These are phyloP conservation scores for Mycosphaerella sp. DNA, from an alignment of 2,329 filamentous ascomycete species.

Conservation along the genomic window DNA sequence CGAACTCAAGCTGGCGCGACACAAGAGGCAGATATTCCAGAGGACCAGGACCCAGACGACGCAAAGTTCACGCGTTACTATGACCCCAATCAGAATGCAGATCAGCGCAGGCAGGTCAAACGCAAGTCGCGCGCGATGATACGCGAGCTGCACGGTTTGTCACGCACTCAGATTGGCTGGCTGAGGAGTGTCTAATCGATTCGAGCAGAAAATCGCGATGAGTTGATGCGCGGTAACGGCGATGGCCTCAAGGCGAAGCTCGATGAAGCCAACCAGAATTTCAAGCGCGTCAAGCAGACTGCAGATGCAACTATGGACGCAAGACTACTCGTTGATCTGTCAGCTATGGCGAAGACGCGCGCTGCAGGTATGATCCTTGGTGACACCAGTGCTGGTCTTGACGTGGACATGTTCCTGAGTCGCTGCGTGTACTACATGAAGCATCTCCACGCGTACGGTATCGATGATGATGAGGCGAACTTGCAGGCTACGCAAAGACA, in stretches of 20 bases:
- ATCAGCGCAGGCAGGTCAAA: constrained; percentile 66
- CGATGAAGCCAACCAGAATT: constrained; percentile 49
- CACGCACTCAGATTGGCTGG: not conserved
- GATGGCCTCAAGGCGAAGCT: constrained; percentile 43
- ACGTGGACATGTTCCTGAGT: constrained; percentile 85
- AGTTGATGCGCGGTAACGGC: constrained; percentile 60
- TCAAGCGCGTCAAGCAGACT: constrained; percentile 68
- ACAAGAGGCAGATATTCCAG: constrained; percentile 17
- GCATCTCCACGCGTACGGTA: constrained; percentile 49
- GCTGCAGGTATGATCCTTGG: constrained; percentile 68
- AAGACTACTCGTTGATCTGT: constrained; percentile 71
- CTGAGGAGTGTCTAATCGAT: constrained; percentile 25
- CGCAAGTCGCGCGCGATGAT: constrained; percentile 63
- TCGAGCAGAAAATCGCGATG: constrained; percentile 60
- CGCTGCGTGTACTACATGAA: constrained; percentile 84
- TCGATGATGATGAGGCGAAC: constrained; percentile 48
- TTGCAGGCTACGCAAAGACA: constrained; percentile 6
- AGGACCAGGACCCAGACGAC: constrained; percentile 26
- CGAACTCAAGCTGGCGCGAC: constrained; percentile 7
- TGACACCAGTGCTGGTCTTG: constrained; percentile 66
- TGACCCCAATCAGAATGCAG: constrained; percentile 75
- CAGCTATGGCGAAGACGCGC: constrained; percentile 74
- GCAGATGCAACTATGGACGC: constrained; percentile 87
- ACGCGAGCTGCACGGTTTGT: constrained; percentile 52
- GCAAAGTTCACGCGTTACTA: constrained; percentile 47